A percentile compares a stretch with the other conserved stretches of the same genome.
Conservation (phyloP, 306 rosid species). For the barrel medic (Medicago truncatula) region MtrunA17r5.0-ANR NC_053047.1:10527501-10528000, state of each 20-base stretch:
- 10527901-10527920: not conserved
- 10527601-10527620: not conserved
- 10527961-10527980: not conserved
- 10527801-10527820: no score
- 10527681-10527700: not conserved
- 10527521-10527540: not conserved
- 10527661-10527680: not conserved
- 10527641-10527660: not conserved
- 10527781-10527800: no score
- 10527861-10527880: not conserved
- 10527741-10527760: no score
- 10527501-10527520: not conserved
- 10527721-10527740: not conserved
- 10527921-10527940: not conserved
- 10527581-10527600: not conserved
- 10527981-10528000: no score
- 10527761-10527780: no score
- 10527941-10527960: not conserved
- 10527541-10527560: not conserved
- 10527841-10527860: not conserved
- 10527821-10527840: not conserved
- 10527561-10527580: not conserved
- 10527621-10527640: not conserved
- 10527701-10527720: not conserved
- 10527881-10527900: not conserved